phyloP scores from a whole-genome alignment of 176 grass and related monocot genomes.

The Zizania latifolia region DNA sequence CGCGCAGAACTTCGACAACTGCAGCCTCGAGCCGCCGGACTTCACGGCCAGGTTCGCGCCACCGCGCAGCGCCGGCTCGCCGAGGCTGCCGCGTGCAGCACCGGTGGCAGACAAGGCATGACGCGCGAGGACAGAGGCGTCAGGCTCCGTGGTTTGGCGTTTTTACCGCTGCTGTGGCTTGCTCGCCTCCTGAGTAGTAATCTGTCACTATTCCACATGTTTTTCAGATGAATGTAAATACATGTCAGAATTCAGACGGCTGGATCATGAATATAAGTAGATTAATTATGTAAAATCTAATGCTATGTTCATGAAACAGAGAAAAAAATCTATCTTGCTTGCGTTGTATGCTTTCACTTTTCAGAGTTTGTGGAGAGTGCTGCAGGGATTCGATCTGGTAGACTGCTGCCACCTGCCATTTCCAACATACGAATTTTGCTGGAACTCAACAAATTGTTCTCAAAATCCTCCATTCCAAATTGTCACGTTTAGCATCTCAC shows the following conservation, averaged over 20 bases:
- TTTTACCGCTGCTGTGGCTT: not conserved
- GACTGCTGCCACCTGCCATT: no score
- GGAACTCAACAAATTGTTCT: not conserved
- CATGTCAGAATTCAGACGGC: not conserved
- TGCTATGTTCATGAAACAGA: not conserved
- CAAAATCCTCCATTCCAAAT: not conserved
- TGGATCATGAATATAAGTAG: not conserved
- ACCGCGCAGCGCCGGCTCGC: constrained; percentile 12
- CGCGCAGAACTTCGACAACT: constrained; percentile 67
- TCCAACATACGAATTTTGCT: not conserved
- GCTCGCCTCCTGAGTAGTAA: not conserved
- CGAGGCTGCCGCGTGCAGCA: not conserved
- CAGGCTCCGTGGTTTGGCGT: not conserved
- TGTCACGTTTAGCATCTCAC: not conserved
- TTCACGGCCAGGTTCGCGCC: constrained; percentile 62
- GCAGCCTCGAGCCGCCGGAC: constrained; percentile 31
- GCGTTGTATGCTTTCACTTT: not conserved
- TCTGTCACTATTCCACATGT: not conserved
- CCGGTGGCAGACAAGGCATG: not conserved
- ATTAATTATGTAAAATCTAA: not conserved
- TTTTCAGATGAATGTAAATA: constrained; percentile 31
- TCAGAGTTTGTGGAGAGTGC: not conserved
- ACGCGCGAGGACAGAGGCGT: no score
- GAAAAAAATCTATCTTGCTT: not conserved
- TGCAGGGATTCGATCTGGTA: not conserved